Evolutionary conservation across 2,329 filamentous ascomycete genomes (phyloP).

Genomic region (Xylaria sp.): DNA sequence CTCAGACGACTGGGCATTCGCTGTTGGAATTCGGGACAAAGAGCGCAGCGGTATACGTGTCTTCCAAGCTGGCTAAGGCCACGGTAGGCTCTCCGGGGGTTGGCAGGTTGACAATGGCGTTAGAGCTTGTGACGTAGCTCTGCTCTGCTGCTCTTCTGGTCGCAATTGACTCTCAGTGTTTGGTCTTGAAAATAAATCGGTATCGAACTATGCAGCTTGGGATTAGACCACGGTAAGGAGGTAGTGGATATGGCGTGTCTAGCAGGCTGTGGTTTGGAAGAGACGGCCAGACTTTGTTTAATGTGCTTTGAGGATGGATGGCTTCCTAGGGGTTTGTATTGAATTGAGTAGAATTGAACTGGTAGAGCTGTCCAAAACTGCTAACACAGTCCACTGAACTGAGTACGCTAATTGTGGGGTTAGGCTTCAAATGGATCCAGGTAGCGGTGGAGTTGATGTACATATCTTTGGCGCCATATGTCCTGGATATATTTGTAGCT

Average conservation of each 20-base stretch:
- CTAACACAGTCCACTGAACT: neutral
- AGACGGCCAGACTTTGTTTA: conserved; percentile 2
- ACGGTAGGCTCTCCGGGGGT: conserved; percentile 19
- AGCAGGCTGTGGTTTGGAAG: conserved; percentile 8
- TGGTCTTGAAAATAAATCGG: neutral
- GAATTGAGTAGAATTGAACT: neutral
- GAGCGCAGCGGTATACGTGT: conserved; percentile 41
- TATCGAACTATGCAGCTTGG: neutral
- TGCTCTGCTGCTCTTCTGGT: neutral
- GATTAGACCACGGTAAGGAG: neutral
- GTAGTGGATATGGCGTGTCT: neutral
- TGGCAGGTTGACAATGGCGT: conserved; percentile 11
- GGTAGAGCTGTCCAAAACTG: conserved; percentile 20
- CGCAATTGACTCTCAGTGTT: neutral
- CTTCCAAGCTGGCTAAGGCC: conserved; percentile 32
- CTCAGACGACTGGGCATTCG: conserved; percentile 1
- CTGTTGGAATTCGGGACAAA: conserved; percentile 21
- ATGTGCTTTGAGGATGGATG: conserved; percentile 1
- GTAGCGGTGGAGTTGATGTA: neutral
- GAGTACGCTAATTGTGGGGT: conserved; percentile 4
- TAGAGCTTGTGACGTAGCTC: conserved; percentile 10
- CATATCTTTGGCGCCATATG: neutral
- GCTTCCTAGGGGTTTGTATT: neutral
- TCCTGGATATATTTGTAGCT: neutral
- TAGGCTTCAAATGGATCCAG: neutral